Evolutionary conservation across 1,284 basidiomycete genomes (phyloP).

Genomic region (Austroboletus sp.): DNA sequence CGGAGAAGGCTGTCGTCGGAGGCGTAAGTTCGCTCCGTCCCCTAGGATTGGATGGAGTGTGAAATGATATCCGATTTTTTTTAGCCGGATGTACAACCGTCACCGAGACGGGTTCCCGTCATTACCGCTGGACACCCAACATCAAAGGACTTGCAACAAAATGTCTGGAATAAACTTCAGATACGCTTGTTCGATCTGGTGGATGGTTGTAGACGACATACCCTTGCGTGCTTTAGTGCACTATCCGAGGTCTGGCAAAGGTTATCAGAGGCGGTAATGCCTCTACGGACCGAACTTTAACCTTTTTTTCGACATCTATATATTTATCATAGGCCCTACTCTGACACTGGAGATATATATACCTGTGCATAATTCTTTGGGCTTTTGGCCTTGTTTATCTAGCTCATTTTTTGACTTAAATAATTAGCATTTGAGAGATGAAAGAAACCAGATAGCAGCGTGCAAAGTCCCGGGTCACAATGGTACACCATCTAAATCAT

Average conservation of each 20-base stretch:
- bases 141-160: not conserved
- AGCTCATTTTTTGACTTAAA: not conserved
- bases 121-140: not conserved
- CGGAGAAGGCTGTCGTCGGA: conserved; percentile 36
- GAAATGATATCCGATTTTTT: not conserved
- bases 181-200: conserved; percentile 12
- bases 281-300: conserved; percentile 28
- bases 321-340: not conserved
- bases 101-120: not conserved
- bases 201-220: conserved; percentile 20
- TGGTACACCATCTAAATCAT: conserved; percentile 26
- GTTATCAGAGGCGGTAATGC: conserved; percentile 14
- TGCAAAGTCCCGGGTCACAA: conserved; percentile 9
- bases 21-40: conserved; percentile 13
- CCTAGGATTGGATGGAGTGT: not conserved
- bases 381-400: not conserved
- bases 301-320: not conserved
- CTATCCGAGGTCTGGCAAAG: conserved; percentile 22
- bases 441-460: not conserved
- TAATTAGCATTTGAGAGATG: not conserved
- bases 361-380: not conserved
- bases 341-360: not conserved
- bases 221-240: conserved; percentile 13
- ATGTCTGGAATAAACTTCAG: conserved; percentile 13
- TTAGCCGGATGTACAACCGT: conserved; percentile 11